phyloP scores from a whole-genome alignment of 1,284 basidiomycete genomes.

The Microbotryum scabiosae region DNA sequence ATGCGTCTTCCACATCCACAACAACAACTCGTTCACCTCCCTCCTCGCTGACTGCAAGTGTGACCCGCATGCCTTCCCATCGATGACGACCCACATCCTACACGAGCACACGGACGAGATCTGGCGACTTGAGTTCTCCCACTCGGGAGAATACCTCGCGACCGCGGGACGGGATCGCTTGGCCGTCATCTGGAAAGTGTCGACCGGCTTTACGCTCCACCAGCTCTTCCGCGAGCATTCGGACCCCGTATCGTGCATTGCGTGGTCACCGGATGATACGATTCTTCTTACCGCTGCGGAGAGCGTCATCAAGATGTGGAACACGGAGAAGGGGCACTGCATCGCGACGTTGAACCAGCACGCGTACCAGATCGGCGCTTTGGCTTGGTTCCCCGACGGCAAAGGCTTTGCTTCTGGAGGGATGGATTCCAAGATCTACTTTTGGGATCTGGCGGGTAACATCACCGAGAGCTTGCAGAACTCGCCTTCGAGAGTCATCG shows the following conservation, averaged over 20 bases:
- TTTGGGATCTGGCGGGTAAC: constrained; percentile 63
- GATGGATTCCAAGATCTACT: constrained; percentile 67
- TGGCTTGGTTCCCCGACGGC: constrained; percentile 81
- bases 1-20: constrained; percentile 67
- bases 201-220: constrained; percentile 54
- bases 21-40: constrained; percentile 53
- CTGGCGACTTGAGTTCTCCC: constrained; percentile 92
- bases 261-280: constrained; percentile 82
- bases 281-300: constrained; percentile 74
- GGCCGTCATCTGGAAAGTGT: constrained; percentile 81
- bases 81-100: constrained; percentile 70
- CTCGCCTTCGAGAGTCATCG: constrained; percentile 75
- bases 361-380: constrained; percentile 71
- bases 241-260: constrained; percentile 65
- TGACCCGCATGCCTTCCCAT: constrained; percentile 66
- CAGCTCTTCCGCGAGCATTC: constrained; percentile 63
- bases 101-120: constrained; percentile 85
- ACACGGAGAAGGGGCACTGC: constrained; percentile 59
- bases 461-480: constrained; percentile 60
- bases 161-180: constrained; percentile 78
- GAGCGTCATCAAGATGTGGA: constrained; percentile 73
- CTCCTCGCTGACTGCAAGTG: constrained; percentile 80
- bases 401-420: constrained; percentile 83
- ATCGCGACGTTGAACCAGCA: constrained; percentile 61
- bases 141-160: constrained; percentile 73